Evolutionary conservation across 2,329 filamentous ascomycete species (phyloP), one percentile per base, ranked within the genome.

Genomic region (Xylogone sp.): DNA sequence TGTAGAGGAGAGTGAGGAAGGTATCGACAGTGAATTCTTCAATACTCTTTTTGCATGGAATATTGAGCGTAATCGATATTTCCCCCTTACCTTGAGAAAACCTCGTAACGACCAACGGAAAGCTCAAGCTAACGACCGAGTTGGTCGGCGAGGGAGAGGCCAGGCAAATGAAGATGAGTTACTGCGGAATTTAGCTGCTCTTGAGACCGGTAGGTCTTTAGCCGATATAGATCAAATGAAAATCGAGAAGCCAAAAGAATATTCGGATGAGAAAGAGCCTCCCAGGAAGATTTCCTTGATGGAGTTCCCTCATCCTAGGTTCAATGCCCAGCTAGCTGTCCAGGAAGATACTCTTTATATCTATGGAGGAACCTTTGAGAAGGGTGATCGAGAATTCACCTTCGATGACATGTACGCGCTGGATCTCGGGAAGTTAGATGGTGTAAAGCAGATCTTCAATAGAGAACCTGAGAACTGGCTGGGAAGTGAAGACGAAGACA

Each of bases 11-110:
- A 93, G 83, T 57, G 92, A 96, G 66, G 94, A 99, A 68, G 91
- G 89, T 3, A 96, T 99, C 59, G 93, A 99, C 50, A 96, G 90
- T 65, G 92, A 97, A 68, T 99, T 99, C 71, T 99, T 97, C 74
- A 93, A 97, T 62, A 82, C 86, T 51, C 72, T 97, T 21, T 95
- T 88, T 63, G 88, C 92, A 4, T 97, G 92, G 90, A 97, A 96
- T 65, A 84, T 96, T 56, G 94, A 97, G 63, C 83, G 93, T 53
- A 99, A 99, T 67, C 81, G 94, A 8, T 97, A 96, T 73, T 97
- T 97, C 75, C 89, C 88, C 2, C 76, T 97, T 43, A 75, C 76
- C 9, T 74, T 97, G 44, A 80, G 92, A 48, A 89, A 90, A 60
- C 82, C 90, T 2, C 84, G 90, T 21, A 74, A 78, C 19, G 81